phyloP scores from a whole-genome alignment of 2,329 filamentous ascomycete genomes.

The Colletotrichum sp. region DNA sequence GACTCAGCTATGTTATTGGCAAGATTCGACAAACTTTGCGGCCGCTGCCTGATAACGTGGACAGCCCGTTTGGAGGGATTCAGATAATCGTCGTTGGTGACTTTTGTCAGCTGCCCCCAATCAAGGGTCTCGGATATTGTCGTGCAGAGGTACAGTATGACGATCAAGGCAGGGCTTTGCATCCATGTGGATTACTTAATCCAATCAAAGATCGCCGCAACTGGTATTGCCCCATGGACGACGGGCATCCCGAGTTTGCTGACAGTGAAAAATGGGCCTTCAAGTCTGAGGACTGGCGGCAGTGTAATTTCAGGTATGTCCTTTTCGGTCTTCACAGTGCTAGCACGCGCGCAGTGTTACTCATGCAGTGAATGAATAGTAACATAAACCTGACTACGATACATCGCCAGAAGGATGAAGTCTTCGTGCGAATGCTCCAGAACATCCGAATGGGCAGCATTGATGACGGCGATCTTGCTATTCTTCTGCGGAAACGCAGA shows the following conservation, averaged over 20 bases:
- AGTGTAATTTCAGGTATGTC: constrained; percentile 50
- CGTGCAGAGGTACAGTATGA: not conserved
- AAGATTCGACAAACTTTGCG: not conserved
- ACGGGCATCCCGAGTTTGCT: no score
- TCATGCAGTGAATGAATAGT: no score
- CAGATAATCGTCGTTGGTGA: not conserved
- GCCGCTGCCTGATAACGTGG: not conserved
- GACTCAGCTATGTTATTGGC: constrained; percentile 53
- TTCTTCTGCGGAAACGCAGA: constrained; percentile 48
- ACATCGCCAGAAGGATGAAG: constrained; percentile 58
- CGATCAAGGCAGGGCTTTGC: no score
- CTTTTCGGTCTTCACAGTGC: not conserved
- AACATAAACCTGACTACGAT: constrained; percentile 57
- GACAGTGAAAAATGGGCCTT: constrained; percentile 67
- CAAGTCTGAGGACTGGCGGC: constrained; percentile 55
- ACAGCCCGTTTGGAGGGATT: not conserved
- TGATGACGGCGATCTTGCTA: constrained; percentile 34
- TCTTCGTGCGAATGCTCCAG: constrained; percentile 60
- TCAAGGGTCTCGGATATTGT: not conserved
- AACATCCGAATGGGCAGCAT: constrained; percentile 56
- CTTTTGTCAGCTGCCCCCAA: not conserved
- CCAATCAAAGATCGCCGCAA: no score
- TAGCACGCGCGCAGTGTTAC: no score
- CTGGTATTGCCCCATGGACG: no score
- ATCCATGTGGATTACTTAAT: no score